Base-by-base conservation (phyloP, 2,329 filamentous ascomycete species). In the Coniella lustricola region DNA sequence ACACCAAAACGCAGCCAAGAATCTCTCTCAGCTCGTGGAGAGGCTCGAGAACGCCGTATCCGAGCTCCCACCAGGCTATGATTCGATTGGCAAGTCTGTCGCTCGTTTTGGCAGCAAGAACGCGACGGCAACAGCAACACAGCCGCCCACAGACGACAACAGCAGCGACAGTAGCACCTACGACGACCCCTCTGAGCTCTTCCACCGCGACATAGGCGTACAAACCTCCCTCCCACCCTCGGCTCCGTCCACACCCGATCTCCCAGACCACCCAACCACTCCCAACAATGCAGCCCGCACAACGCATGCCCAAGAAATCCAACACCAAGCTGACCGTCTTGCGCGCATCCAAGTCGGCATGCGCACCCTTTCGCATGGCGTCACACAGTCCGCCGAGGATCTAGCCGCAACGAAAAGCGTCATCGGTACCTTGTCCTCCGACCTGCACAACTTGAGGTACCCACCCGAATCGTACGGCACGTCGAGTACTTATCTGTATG, bases 151-250 rank as follows among this genome's bases (percentile, higher is more conserved):
- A 25, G 49, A 50, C 10, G 53, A 48, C 4, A 54, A 56, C 14
- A 62, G 62, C 29, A 69, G 68, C 51, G 57, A 63, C 37, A 64
- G 63, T n/a, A 75, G 70, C 58, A 75, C 73, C 21, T 72, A 68
- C 50, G 76, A 77, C 52, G 81, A 84, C 57, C 87, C 87, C 1
- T 82, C 84, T 1, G 87, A 91, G 64, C 77, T 90, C 53, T 93
- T 88, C 66, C 86, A 90, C 64, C 80, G 86, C 39, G 87, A 93
- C 60, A 77, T 88, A 51, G 86, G 85, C 54, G 86, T 87, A 1
- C 87, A 93, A 64, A 93, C 87, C 0, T 82, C 80, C 0, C 73
- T 72, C 1, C 68, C 68, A 0, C 63, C 72, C 3, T 73, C 72
- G 3, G 67, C 70, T 5, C n/a, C 21, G 4, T 57, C 64, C 37